These are phyloP conservation scores for Leccinum cinnamomeum DNA, from an alignment of 1,284 basidiomycete species.

Conservation along the genomic window DNA sequence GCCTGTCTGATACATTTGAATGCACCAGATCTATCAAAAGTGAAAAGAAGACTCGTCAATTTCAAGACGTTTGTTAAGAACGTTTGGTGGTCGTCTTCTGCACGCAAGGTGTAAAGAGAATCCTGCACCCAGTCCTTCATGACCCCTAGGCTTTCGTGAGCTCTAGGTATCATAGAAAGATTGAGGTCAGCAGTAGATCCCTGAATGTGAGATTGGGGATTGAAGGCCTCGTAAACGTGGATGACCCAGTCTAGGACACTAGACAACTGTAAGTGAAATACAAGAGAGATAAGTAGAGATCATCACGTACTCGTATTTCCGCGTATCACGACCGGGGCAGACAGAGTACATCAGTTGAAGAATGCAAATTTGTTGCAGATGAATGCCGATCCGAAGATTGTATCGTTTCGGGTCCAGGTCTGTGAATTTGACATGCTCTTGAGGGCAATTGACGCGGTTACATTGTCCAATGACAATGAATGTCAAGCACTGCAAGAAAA, in stretches of 20 bases:
- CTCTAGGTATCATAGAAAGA: conserved; percentile 38
- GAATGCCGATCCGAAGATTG: conserved; percentile 41
- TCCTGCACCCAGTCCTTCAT: conserved; percentile 43
- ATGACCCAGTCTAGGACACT: conserved; percentile 35
- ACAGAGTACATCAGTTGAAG: conserved; percentile 35
- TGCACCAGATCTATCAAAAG: conserved; percentile 32
- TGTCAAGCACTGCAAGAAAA: conserved; percentile 44
- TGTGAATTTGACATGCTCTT: conserved; percentile 36
- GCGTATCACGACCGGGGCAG: conserved; percentile 11
- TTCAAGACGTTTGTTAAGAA: conserved; percentile 36
- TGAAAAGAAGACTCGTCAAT: conserved; percentile 30
- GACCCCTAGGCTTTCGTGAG: conserved; percentile 34
- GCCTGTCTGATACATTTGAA: conserved; percentile 21
- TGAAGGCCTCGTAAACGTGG: conserved; percentile 41
- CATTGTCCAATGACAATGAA: conserved; percentile 39
- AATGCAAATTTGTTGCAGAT: conserved; percentile 50
- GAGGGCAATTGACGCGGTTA: conserved; percentile 37
- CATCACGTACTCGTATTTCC: conserved; percentile 22
- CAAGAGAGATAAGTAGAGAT: neutral
- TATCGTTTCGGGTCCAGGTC: conserved; percentile 36
- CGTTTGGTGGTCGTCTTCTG: conserved; percentile 11
- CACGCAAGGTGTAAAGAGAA: conserved; percentile 34
- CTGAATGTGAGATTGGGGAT: conserved; percentile 39
- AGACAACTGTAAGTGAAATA: neutral
- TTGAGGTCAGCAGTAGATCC: conserved; percentile 40